Conservation (phyloP, 805 yeast genomes). For the Saccharomycopsis sp. region DNA sequence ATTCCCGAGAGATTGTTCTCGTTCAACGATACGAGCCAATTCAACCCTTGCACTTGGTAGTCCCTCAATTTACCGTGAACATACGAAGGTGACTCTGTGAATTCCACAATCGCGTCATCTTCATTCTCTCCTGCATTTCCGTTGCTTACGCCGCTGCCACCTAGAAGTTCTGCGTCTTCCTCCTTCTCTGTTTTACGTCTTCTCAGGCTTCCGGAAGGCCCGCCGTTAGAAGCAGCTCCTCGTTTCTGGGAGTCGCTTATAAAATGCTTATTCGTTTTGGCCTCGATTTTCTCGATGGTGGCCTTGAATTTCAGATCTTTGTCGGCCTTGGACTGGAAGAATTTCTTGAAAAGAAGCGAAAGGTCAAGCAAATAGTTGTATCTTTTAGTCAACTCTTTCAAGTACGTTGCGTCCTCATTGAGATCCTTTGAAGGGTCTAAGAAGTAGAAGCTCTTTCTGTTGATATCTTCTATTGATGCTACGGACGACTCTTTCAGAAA, state of each 20-base stretch:
- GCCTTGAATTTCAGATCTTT: constrained; percentile 68
- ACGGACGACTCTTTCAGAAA: neutral
- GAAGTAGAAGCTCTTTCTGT: neutral
- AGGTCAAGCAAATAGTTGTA: constrained; percentile 75
- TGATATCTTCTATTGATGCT: neutral
- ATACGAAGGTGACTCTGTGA: constrained; percentile 80
- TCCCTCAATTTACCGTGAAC: constrained; percentile 59
- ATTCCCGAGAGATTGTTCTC: constrained; percentile 69
- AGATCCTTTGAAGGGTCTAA: neutral
- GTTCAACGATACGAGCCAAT: constrained; percentile 66
- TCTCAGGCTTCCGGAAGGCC: constrained; percentile 32
- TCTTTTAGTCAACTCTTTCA: constrained; percentile 39
- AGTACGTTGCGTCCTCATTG: neutral
- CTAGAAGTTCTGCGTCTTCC: constrained; percentile 68
- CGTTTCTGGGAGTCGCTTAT: neutral
- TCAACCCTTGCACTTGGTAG: constrained; percentile 74
- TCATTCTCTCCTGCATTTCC: constrained; percentile 23
- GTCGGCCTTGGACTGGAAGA: constrained; percentile 73
- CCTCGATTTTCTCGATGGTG: constrained; percentile 50
- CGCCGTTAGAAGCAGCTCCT: neutral
- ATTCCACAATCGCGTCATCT: constrained; percentile 43
- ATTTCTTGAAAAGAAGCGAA: constrained; percentile 81
- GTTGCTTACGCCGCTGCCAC: constrained; percentile 24
- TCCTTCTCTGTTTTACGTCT: constrained; percentile 70
- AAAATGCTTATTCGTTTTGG: constrained; percentile 34